A percentile compares a stretch with the other conserved stretches of the same genome.
phyloP scores from a whole-genome alignment of 139 green algal species.

The Chlamydomonas schloesseri region DNA sequence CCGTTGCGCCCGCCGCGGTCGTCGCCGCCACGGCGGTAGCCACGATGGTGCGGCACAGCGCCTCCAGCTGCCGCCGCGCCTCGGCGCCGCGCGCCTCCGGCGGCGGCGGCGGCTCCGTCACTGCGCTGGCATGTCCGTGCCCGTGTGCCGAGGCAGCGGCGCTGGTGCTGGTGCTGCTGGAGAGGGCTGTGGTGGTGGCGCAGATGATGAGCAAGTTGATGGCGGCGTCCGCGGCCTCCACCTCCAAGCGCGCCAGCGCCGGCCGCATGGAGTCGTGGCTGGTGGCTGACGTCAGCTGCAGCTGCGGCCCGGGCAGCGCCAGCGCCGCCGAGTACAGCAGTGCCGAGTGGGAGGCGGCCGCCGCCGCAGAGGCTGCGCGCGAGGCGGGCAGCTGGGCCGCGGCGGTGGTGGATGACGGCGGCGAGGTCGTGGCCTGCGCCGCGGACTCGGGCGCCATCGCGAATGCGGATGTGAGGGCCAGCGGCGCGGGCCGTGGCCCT shows the following conservation, averaged over 20 bases:
- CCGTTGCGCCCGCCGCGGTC: background rate
- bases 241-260: constrained; percentile 19
- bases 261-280: constrained; percentile 34
- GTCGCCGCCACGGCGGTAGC: background rate
- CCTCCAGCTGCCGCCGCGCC: background rate
- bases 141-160: too few species aligned
- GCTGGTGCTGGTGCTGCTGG: background rate
- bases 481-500: background rate
- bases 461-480: constrained; percentile 56
- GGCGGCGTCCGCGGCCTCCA: constrained; percentile 13
- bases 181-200: background rate
- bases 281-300: constrained; percentile 38
- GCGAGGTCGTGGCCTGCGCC: background rate
- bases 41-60: constrained; percentile 11
- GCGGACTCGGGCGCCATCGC: constrained; percentile 49
- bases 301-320: background rate
- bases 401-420: background rate
- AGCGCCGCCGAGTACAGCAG: background rate
- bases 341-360: background rate
- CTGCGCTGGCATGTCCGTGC: too few species aligned
- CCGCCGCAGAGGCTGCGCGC: background rate
- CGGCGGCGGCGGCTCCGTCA: background rate
- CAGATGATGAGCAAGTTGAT: constrained; percentile 5
- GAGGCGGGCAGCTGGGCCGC: background rate
- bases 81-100: background rate